These are phyloP conservation scores for Candida berthetii DNA, from an alignment of 805 yeast genomes.

Conservation along the genomic window DNA sequence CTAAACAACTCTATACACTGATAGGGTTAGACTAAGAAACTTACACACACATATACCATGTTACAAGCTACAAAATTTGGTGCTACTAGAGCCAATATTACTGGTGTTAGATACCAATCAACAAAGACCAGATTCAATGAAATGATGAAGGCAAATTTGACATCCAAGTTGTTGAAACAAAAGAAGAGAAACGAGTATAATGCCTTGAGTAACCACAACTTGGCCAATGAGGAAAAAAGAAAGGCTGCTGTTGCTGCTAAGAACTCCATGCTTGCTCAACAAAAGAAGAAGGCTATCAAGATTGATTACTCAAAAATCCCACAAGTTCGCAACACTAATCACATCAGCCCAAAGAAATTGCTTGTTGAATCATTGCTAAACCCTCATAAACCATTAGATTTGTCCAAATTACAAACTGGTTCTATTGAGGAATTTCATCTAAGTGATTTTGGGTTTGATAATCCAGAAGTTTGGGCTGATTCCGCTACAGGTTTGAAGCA, in stretches of 20 bases:
- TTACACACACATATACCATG: not conserved
- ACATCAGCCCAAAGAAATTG: constrained; percentile 11
- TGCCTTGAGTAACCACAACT: constrained; percentile 19
- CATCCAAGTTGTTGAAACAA: constrained; percentile 11
- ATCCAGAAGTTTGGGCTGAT: not conserved
- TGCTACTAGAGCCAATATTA: not conserved
- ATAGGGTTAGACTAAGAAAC: too few relatives aligned
- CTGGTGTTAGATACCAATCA: constrained; percentile 5
- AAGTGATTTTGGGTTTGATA: not conserved
- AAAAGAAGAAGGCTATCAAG: constrained; percentile 1
- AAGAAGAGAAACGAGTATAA: constrained; percentile 11
- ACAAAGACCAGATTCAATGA: constrained; percentile 3
- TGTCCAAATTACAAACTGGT: not conserved
- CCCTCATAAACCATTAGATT: constrained; percentile 14
- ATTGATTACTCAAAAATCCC: constrained; percentile 9
- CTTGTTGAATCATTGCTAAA: constrained; percentile 15
- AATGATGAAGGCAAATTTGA: constrained; percentile 9
- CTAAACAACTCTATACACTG: too few relatives aligned
- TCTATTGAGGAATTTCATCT: not conserved
- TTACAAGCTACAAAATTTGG: not conserved
- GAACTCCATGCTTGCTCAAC: not conserved
- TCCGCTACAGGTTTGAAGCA: not conserved
- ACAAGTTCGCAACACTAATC: constrained; percentile 13
- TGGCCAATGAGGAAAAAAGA: constrained; percentile 3
- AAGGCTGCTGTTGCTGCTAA: not conserved